Percentiles rank a stretch among this genome's conserved stretches.
Conservation (phyloP, 495 filamentous ascomycete genomes). For the Daldinia bambusicola region DNA sequence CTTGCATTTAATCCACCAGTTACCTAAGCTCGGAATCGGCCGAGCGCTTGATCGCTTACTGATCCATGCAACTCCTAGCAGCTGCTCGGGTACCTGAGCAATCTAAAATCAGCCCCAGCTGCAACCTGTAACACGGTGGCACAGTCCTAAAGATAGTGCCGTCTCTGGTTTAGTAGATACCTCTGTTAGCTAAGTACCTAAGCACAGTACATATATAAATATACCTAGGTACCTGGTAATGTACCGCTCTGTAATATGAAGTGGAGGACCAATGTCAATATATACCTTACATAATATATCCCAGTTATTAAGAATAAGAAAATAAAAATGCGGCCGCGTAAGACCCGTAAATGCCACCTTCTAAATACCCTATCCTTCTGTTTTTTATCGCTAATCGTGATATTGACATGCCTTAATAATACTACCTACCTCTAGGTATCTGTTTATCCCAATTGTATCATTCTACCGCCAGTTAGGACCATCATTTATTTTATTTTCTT, state of each 20-base stretch:
- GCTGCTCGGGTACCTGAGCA: constrained; percentile 3
- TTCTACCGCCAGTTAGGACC: constrained; percentile 6
- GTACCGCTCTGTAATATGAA: not conserved
- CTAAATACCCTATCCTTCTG: constrained; percentile 7
- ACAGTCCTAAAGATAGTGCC: not conserved
- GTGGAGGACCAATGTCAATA: not conserved
- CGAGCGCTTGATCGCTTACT: not conserved
- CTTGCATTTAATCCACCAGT: not conserved
- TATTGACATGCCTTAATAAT: not conserved
- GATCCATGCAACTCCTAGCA: not conserved
- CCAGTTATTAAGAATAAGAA: constrained; percentile 4
- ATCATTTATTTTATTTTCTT: too few species aligned
- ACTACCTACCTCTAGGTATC: not conserved
- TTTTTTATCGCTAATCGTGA: constrained; percentile 30
- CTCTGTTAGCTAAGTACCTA: too few species aligned
- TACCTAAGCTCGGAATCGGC: not conserved
- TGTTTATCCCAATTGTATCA: not conserved
- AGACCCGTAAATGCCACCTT: constrained; percentile 13
- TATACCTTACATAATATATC: constrained; percentile 18
- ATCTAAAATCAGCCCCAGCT: not conserved
- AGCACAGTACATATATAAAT: too few species aligned
- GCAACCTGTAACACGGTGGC: not conserved
- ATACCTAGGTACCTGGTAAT: too few species aligned
- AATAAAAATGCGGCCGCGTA: constrained; percentile 6
- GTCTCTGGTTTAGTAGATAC: too few species aligned